Evolutionary conservation across 306 rosid species (phyloP).

Genomic region (Vicia villosa): DNA sequence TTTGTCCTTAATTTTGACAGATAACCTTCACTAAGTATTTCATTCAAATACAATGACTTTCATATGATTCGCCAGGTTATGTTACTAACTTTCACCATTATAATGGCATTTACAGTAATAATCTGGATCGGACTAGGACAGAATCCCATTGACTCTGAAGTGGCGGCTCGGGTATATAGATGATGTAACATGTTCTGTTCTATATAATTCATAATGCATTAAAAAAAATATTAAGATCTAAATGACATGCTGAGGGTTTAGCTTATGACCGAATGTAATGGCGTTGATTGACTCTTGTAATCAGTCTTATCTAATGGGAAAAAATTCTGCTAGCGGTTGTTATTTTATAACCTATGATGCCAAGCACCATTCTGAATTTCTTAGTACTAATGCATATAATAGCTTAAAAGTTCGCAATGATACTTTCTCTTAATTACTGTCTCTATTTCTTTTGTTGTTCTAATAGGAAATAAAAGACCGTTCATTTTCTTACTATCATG

Average conservation of each 20-base stretch:
- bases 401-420: conserved; percentile 13
- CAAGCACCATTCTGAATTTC: conserved; percentile 14
- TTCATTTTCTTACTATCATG: not conserved
- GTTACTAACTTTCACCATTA: conserved; percentile 50
- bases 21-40: conserved; percentile 17
- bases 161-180: conserved; percentile 77
- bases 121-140: conserved; percentile 81
- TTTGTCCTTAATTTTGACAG: conserved; percentile 23
- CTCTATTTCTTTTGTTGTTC: conserved; percentile 2
- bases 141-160: conserved; percentile 67
- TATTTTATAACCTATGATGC: conserved; percentile 23
- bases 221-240: conserved; percentile 1
- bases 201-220: conserved; percentile 5
- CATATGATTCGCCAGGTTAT: conserved; percentile 62
- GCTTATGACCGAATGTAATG: conserved; percentile 1
- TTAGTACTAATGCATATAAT: not conserved
- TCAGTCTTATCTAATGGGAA: not conserved
- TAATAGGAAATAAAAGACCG: conserved; percentile 19
- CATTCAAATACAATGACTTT: conserved; percentile 33
- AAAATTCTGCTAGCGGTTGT: not conserved
- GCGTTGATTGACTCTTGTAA: not conserved
- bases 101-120: conserved; percentile 69
- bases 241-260: conserved; percentile 8
- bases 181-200: conserved; percentile 27
- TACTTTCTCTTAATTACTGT: conserved; percentile 12